A percentile compares a stretch with the other conserved stretches of the same genome.
Conservation (phyloP, 208 protist genomes). For the Endotrypanum monterogeii region DNA sequence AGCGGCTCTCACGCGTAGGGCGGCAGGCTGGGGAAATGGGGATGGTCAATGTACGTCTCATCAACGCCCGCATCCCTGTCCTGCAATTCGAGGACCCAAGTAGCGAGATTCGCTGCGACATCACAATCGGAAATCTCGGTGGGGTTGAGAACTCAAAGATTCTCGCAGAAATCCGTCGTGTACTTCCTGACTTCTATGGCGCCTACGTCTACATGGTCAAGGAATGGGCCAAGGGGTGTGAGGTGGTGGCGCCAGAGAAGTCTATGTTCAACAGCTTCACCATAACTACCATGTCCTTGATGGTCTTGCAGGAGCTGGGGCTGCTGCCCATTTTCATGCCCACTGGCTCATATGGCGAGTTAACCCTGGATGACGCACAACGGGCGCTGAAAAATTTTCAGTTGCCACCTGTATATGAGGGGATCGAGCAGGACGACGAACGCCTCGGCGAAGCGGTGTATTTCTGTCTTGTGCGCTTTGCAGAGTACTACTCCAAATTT, state of each 20-base stretch:
- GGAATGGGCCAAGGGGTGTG: conserved; percentile 82
- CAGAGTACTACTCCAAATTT: conserved; percentile 89
- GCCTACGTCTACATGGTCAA: conserved; percentile 89
- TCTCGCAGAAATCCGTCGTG: conserved; percentile 56
- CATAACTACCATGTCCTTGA: conserved; percentile 88
- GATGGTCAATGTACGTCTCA: conserved; percentile 83
- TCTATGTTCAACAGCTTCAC: conserved; percentile 90
- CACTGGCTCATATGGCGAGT: conserved; percentile 72
- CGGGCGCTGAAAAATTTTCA: conserved; percentile 42
- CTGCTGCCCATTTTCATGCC: conserved; percentile 80
- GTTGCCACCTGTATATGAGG: conserved; percentile 77
- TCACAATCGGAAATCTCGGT: conserved; percentile 89
- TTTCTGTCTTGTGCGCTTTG: conserved; percentile 80
- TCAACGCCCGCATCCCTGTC: conserved; percentile 83
- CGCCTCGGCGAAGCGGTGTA: conserved; percentile 85
- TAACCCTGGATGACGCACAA: conserved; percentile 69
- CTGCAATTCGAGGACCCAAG: conserved; percentile 82
- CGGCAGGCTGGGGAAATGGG: conserved; percentile 71
- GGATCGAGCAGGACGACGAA: conserved; percentile 77
- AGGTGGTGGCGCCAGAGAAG: conserved; percentile 86
- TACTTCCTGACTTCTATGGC: conserved; percentile 85
- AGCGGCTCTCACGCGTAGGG: conserved; percentile 72
- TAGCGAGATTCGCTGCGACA: conserved; percentile 78
- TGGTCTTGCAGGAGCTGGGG: conserved; percentile 90
- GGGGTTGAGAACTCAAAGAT: conserved; percentile 89